Conservation (phyloP, 177 flowering plant genomes). For the Telopea speciosissima region DNA sequence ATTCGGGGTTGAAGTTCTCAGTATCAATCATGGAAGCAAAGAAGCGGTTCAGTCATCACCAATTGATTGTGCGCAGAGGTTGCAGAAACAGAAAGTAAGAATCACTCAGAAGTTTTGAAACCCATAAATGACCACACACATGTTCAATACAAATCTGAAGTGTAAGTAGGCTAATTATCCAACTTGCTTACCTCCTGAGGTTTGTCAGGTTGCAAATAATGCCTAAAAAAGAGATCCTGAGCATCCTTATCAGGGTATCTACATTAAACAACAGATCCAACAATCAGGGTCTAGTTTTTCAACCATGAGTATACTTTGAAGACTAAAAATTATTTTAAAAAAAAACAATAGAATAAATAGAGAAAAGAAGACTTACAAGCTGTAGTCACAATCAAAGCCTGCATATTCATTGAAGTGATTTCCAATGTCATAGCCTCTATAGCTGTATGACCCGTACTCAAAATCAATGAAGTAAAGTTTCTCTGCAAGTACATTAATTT, state of each 20-base stretch:
- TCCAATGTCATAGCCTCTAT: constrained; percentile 95
- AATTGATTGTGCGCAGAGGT: background rate
- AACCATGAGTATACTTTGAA: background rate
- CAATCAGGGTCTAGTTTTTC: background rate
- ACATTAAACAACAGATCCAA: constrained; percentile 18
- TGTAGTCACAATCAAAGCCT: constrained; percentile 93
- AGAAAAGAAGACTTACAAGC: constrained; percentile 49
- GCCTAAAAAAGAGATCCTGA: constrained; percentile 85
- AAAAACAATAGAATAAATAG: background rate
- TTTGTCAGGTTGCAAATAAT: constrained; percentile 63
- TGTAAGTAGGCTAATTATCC: background rate
- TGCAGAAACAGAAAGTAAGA: background rate
- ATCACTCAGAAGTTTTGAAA: background rate
- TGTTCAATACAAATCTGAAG: background rate
- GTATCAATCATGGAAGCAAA: background rate
- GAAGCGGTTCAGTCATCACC: background rate
- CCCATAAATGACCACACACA: background rate
- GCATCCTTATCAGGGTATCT: constrained; percentile 83
- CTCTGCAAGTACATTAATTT: constrained; percentile 35
- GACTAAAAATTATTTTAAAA: too few relatives aligned
- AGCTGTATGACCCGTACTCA: constrained; percentile 93
- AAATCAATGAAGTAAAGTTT: constrained; percentile 92
- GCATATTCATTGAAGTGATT: constrained; percentile 99
- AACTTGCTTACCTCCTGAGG: constrained; percentile 59
- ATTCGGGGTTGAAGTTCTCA: background rate